Evolutionary conservation across 495 filamentous ascomycete genomes (phyloP).

Genomic region (Tuber microsphaerosporum): DNA sequence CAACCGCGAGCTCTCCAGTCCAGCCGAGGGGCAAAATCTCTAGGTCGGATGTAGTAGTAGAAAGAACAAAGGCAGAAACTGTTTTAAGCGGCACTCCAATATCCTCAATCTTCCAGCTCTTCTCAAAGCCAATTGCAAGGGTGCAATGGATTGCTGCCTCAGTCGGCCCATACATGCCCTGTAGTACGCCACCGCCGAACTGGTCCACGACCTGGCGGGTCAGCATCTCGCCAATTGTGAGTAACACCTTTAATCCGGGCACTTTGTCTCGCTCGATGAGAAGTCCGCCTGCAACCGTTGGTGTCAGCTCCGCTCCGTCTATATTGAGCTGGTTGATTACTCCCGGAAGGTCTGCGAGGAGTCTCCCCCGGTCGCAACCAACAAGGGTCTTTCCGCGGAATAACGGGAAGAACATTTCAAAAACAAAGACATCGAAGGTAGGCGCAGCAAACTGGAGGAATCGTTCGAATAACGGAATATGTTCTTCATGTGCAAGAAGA

Average conservation of each 20-base stretch:
- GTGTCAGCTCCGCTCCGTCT: constrained; percentile 76
- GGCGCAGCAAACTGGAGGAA: constrained; percentile 84
- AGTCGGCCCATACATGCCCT: constrained; percentile 83
- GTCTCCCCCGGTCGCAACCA: constrained; percentile 54
- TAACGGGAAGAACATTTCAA: constrained; percentile 80
- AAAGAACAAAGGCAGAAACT: constrained; percentile 65
- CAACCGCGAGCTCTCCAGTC: constrained; percentile 74
- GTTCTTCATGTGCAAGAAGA: constrained; percentile 65
- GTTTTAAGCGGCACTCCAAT: constrained; percentile 69
- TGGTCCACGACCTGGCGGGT: constrained; percentile 63
- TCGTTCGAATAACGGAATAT: constrained; percentile 63
- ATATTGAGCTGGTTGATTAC: constrained; percentile 58
- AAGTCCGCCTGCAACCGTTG: constrained; percentile 66
- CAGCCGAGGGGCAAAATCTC: constrained; percentile 58
- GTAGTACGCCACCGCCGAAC: constrained; percentile 63
- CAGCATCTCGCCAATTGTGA: constrained; percentile 87
- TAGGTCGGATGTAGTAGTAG: constrained; percentile 41
- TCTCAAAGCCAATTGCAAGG: constrained; percentile 47
- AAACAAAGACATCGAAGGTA: constrained; percentile 82
- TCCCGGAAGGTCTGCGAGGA: constrained; percentile 63
- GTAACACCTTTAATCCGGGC: constrained; percentile 56
- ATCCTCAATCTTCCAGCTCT: constrained; percentile 52
- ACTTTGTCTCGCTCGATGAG: constrained; percentile 55
- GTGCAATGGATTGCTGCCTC: constrained; percentile 77
- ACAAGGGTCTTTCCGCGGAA: constrained; percentile 64